phyloP scores from a whole-genome alignment of 352 stramenopile species.

The Globisporangium paddicum region DNA sequence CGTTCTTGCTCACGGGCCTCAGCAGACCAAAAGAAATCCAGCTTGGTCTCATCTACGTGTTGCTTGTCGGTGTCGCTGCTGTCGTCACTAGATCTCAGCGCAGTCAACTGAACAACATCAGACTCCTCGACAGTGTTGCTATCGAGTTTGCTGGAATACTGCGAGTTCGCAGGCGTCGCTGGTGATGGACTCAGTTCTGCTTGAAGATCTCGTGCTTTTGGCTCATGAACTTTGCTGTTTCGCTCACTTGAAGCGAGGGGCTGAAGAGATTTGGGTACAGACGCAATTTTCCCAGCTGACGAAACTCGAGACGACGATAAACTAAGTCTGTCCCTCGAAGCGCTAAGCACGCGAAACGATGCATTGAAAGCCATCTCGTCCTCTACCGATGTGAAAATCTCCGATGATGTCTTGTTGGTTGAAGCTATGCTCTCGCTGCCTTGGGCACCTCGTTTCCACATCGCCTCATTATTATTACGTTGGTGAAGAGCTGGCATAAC shows the following conservation, averaged over 20 bases:
- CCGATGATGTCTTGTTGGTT: constrained; percentile 1
- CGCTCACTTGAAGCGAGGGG: not conserved
- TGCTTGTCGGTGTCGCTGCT: not conserved
- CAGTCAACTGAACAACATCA: not conserved
- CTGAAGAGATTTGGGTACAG: not conserved
- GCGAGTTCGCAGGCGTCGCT: not conserved
- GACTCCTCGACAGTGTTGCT: not conserved
- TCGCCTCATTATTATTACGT: constrained; percentile 19
- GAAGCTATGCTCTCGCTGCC: not conserved
- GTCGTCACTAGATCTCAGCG: not conserved
- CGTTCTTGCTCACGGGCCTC: not conserved
- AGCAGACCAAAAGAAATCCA: not conserved
- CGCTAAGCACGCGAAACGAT: constrained; percentile 29
- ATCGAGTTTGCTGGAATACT: not conserved
- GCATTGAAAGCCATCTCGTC: constrained; percentile 27
- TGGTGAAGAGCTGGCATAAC: not conserved
- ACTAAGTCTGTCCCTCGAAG: constrained; percentile 15
- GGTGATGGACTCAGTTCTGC: too few relatives aligned
- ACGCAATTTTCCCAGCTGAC: not conserved
- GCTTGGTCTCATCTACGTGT: not conserved
- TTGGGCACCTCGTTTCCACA: constrained; percentile 46
- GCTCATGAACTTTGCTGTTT: not conserved
- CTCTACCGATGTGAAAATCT: constrained; percentile 24
- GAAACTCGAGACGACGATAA: constrained; percentile 5
- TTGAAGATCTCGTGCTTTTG: not conserved